Percentiles rank a stretch among this genome's conserved stretches.
Conservation (phyloP, 2,329 filamentous ascomycete species). For the Trichoderma cornu-damae region DNA sequence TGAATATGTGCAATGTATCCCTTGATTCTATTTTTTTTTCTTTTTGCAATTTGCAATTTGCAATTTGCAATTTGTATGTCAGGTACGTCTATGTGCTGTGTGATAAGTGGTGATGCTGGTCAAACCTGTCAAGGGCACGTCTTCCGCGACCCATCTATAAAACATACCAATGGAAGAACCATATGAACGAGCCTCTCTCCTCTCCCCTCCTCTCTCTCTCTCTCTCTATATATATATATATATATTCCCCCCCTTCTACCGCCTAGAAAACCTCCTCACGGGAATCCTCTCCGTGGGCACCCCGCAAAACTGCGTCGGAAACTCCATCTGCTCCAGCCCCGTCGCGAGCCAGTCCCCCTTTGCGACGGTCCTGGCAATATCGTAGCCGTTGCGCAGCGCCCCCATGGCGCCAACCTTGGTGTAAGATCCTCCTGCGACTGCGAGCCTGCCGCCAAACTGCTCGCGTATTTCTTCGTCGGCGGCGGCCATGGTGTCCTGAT, state of each 20-base stretch:
- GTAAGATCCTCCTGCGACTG: conserved; percentile 57
- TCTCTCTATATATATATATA: too few species aligned
- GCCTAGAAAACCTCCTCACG: conserved; percentile 25
- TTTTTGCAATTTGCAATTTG: too few species aligned
- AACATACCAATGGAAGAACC: background rate
- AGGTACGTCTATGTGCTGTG: background rate
- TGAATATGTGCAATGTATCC: background rate
- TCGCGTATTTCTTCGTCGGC: conserved; percentile 51
- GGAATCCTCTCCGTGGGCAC: conserved; percentile 26
- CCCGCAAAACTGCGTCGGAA: conserved; percentile 24
- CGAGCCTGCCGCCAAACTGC: conserved; percentile 57
- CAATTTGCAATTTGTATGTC: background rate
- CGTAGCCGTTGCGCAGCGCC: conserved; percentile 43
- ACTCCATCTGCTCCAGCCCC: conserved; percentile 29
- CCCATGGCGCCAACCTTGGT: conserved; percentile 47
- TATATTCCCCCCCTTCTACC: background rate
- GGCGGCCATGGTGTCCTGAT: conserved; percentile 55
- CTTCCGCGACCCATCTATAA: background rate
- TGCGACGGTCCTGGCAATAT: conserved; percentile 25
- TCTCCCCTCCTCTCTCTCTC: too few species aligned
- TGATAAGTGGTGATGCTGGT: background rate
- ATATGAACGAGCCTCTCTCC: background rate
- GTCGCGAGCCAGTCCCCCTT: conserved; percentile 25
- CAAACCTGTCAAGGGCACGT: background rate
- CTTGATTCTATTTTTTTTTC: background rate